Evolutionary conservation across 352 stramenopile genomes (phyloP), one percentile per base, ranked within the genome.

Genomic region (Aphanomyces euteiches): DNA sequence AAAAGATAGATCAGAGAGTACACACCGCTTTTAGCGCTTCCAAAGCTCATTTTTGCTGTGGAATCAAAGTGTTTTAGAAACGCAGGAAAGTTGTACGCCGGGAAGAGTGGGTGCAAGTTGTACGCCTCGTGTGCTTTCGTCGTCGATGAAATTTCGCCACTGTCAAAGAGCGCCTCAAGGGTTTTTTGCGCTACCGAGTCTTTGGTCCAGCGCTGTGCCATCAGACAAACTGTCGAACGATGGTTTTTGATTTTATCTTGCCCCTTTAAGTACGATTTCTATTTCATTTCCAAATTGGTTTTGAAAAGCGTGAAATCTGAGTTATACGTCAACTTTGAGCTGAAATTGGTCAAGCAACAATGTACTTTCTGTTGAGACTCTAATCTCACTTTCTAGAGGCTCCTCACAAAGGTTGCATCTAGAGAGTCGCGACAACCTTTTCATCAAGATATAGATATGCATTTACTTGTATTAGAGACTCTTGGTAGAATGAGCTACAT

Each of bases 61-160:
- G 45, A n/a, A 19, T 53, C 45, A 19, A n/a, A 53, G n/a, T 53
- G 45, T 19, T 53, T 53, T 53, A n/a, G 45, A 53, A 53, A 53
- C n/a, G 45, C 45, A 2, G 45, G 13, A 53, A 53, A 53, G 45
- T 53, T 53, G 45, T n/a, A 53, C 45, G 13, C 45, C 13, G 1
- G 45, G 45, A 53, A 53, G 45, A 53, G 13, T 53, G 45, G 45
- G n/a, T 19, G 1, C 13, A 53, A 19, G 1, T 53, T 53, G 45
- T 53, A 53, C 1, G 45, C 45, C n/a, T 53, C 45, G 45, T 15
- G 13, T 15, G 45, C 45, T 53, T 53, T 53, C 13, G 45, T 53
- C 13, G 13, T 15, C 2, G 45, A 15, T 53, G 45, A n/a, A 19
- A 53, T 2, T 15, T 15, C 1, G 45, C n/a, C 13, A 53, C n/a